Base-by-base conservation (phyloP, 1,284 basidiomycete species). In the Agroathelia rolfsii region DNA sequence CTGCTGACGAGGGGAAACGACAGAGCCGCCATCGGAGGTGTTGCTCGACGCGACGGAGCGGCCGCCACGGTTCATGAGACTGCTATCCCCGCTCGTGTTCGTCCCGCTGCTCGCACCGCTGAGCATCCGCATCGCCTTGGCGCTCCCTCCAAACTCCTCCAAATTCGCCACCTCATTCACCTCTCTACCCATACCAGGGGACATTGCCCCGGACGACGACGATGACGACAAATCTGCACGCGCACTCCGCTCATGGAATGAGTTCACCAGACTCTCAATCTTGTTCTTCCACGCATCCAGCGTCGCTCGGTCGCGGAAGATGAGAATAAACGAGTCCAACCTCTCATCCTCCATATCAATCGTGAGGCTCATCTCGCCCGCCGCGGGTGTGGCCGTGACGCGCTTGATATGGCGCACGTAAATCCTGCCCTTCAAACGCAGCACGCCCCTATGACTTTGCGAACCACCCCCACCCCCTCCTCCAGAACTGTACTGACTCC, bases 261-360 rank as follows among this genome's bases (percentile, higher is more conserved):
- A 61, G 38, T 67, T 61, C 21, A 93, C 76, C 13, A 92, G 73
- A 2, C 67, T 60, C 46, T 82, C 74, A 41, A 96, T 80, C 38
- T 80, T 82, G 24, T 65, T 66, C 49, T 72, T 78, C 94, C 94
- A 97, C 0, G 80, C 72, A 49, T 94, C 87, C 37, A 93, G 67
- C 3, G 80, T 82, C n/a, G 74, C 66, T n/a, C 80, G 72, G 37
- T 96, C 87, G 46, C 80, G 82, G 71, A 96, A 98, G 47, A 87
- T 81, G 33, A 98, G 72, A 48, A 95, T 89, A 58, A 98, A 96
- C 27, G 83, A 84, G 43, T 95, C 92, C 34, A 95, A 65, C 22
- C 72, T 69, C 50, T 94, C 89, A 50, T 96, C 89, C 56, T 93
- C 86, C 85, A 96, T 92, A 47, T 88, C 81, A 48, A 96, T 92